Conservation (phyloP, 2,329 filamentous ascomycete species). For the Fusarium neocosmosporiellum region DNA sequence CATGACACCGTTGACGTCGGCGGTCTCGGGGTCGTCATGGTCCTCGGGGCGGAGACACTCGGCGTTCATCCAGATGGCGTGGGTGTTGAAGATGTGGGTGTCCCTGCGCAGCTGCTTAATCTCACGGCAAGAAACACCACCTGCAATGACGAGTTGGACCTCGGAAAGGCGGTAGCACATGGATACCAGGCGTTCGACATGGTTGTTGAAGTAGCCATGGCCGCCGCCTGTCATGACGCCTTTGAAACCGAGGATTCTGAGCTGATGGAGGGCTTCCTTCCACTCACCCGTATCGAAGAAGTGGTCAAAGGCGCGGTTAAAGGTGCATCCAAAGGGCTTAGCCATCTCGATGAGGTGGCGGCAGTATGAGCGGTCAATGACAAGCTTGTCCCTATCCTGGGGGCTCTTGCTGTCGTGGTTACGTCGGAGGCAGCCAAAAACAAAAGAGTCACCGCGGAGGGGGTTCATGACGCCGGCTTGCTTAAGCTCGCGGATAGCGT, state of each 20-base stretch:
- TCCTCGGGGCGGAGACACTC: slow-evolving; percentile 46
- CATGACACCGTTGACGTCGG: slow-evolving; percentile 42
- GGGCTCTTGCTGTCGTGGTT: not conserved
- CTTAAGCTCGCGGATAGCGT: slow-evolving; percentile 53
- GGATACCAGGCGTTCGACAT: slow-evolving; percentile 50
- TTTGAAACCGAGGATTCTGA: slow-evolving; percentile 59
- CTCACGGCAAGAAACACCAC: slow-evolving; percentile 60
- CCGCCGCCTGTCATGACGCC: slow-evolving; percentile 67
- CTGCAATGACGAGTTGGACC: slow-evolving; percentile 64
- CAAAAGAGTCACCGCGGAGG: slow-evolving; percentile 64
- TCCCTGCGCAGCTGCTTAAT: slow-evolving; percentile 43
- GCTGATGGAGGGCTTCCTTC: slow-evolving; percentile 44
- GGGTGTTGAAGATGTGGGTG: slow-evolving; percentile 36
- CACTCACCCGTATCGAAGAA: slow-evolving; percentile 48
- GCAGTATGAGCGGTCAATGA: slow-evolving; percentile 56
- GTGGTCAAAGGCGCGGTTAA: slow-evolving; percentile 68
- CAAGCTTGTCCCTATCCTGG: slow-evolving; percentile 17
- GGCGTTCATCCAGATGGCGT: slow-evolving; percentile 59
- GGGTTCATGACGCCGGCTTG: slow-evolving; percentile 51
- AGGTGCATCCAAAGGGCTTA: slow-evolving; percentile 58
- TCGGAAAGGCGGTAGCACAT: slow-evolving; percentile 48
- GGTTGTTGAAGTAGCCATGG: slow-evolving; percentile 52
- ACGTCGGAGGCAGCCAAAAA: slow-evolving; percentile 61
- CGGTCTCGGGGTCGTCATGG: slow-evolving; percentile 34
- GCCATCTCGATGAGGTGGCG: slow-evolving; percentile 55